A percentile compares a stretch with the other conserved stretches of the same genome.
phyloP scores from a whole-genome alignment of 2,329 filamentous ascomycete species.

The Bretziella fagacearum region DNA sequence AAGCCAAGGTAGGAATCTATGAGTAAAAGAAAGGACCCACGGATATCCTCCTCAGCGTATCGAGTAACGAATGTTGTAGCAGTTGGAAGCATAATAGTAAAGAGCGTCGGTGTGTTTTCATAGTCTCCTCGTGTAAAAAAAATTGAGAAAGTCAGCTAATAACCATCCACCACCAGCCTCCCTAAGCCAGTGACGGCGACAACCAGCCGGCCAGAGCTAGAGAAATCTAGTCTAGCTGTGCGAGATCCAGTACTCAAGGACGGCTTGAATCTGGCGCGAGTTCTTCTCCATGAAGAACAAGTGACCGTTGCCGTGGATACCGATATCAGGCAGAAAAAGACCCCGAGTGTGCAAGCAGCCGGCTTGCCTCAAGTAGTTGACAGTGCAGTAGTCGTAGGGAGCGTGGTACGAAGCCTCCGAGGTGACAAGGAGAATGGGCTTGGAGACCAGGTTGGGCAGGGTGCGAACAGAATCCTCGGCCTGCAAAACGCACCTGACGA shows the following conservation, averaged over 20 bases:
- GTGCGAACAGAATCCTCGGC: conserved; percentile 18
- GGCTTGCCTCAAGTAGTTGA: conserved; percentile 27
- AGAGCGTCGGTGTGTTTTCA: too few species aligned
- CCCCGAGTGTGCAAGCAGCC: conserved; percentile 20
- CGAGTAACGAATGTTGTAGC: too few species aligned
- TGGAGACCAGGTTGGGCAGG: conserved; percentile 22
- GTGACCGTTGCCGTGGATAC: conserved; percentile 30
- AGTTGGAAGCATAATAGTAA: too few species aligned
- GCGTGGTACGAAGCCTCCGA: conserved; percentile 29
- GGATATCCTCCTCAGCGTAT: too few species aligned
- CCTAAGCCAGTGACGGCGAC: too few species aligned
- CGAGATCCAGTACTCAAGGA: conserved; percentile 11
- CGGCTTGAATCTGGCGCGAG: conserved; percentile 23
- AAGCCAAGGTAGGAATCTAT: too few species aligned
- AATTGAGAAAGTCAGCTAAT: too few species aligned
- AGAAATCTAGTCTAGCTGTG: too few species aligned
- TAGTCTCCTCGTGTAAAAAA: too few species aligned
- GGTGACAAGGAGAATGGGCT: conserved; percentile 26
- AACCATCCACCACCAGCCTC: too few species aligned
- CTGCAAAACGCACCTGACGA: conserved; percentile 23
- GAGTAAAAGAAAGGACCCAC: too few species aligned
- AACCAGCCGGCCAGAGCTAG: too few species aligned
- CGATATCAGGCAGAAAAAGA: conserved; percentile 21
- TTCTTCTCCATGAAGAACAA: conserved; percentile 34
- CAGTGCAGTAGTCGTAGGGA: conserved; percentile 29